Conservation (phyloP, 73 alveolate species). For the Halteria grandinella region DNA sequence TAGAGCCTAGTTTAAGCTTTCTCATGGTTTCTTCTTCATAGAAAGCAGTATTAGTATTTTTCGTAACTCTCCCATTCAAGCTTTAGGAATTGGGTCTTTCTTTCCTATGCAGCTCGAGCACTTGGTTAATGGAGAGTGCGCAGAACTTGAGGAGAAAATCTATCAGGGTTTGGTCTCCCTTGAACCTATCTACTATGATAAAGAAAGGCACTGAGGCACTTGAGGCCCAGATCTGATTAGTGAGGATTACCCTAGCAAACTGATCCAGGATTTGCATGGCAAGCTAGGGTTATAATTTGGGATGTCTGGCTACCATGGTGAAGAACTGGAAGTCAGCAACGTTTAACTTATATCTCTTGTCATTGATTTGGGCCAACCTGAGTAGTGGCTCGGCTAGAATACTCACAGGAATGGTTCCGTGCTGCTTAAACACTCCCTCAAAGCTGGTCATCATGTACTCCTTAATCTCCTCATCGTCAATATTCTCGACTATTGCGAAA, state of each 20-base stretch:
- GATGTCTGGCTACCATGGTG: slow-evolving; percentile 71
- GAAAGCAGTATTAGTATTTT: too few species aligned
- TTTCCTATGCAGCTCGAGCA: too few species aligned
- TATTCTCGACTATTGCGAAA: slow-evolving; percentile 75
- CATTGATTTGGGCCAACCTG: slow-evolving; percentile 78
- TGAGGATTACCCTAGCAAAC: slow-evolving; percentile 46
- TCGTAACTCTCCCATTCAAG: too few species aligned
- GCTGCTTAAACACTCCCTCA: slow-evolving; percentile 54
- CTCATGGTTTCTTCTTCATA: slow-evolving; percentile 31
- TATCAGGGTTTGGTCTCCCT: slow-evolving; percentile 5
- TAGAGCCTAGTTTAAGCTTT: background rate
- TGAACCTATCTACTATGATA: slow-evolving; percentile 32
- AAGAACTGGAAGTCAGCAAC: slow-evolving; percentile 76
- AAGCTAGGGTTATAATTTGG: slow-evolving; percentile 20
- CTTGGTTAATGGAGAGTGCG: too few species aligned
- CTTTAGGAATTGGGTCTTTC: too few species aligned
- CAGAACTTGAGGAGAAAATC: slow-evolving; percentile 52
- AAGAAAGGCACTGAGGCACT: slow-evolving; percentile 40
- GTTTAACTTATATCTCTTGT: slow-evolving; percentile 70
- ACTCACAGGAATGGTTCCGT: slow-evolving; percentile 84
- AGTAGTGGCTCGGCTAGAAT: slow-evolving; percentile 84
- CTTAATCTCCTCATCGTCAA: slow-evolving; percentile 73
- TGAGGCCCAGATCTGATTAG: slow-evolving; percentile 20
- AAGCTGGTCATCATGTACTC: slow-evolving; percentile 78
- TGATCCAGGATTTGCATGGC: slow-evolving; percentile 44